phyloP scores from a whole-genome alignment of 208 protist genomes.

The Trypanosoma scelopori region DNA sequence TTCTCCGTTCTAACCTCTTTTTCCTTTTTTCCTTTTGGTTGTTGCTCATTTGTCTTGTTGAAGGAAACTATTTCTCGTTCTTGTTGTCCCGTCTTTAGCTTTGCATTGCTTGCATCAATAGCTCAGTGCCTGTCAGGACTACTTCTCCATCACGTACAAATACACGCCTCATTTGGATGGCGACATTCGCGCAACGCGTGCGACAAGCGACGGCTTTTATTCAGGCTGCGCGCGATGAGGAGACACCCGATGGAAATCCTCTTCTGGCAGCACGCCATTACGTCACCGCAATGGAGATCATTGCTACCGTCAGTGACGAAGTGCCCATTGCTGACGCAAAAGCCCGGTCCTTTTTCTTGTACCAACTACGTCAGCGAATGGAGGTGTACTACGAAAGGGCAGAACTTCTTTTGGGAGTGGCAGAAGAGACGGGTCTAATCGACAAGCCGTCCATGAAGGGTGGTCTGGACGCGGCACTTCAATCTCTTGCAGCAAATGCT shows the following conservation, averaged over 20 bases:
- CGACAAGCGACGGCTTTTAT: constrained; percentile 48
- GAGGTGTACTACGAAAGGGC: constrained; percentile 75
- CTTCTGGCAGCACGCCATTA: constrained; percentile 65
- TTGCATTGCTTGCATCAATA: too few relatives aligned
- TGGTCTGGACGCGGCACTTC: constrained; percentile 10
- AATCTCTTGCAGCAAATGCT: constrained; percentile 9
- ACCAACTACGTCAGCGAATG: constrained; percentile 58
- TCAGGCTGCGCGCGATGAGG: constrained; percentile 55
- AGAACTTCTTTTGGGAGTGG: constrained; percentile 59
- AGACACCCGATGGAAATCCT: constrained; percentile 74
- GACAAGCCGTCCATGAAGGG: constrained; percentile 50
- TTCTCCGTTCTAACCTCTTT: too few relatives aligned
- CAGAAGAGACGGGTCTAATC: constrained; percentile 49
- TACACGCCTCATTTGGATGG: constrained; percentile 8
- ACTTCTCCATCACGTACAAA: background rate
- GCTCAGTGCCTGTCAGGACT: too few relatives aligned
- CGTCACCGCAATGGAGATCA: constrained; percentile 77
- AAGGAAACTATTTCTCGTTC: background rate
- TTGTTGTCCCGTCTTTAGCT: too few relatives aligned
- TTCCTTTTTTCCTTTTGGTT: background rate
- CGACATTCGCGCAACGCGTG: constrained; percentile 33
- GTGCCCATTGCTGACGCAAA: constrained; percentile 39
- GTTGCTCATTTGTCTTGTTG: too few relatives aligned
- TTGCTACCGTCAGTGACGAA: constrained; percentile 39
- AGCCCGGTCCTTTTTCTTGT: constrained; percentile 63